Percentiles rank a stretch among this genome's conserved stretches.
Conservation (phyloP, 2,329 filamentous ascomycete species). For the Bipolaris oryzae region DNA sequence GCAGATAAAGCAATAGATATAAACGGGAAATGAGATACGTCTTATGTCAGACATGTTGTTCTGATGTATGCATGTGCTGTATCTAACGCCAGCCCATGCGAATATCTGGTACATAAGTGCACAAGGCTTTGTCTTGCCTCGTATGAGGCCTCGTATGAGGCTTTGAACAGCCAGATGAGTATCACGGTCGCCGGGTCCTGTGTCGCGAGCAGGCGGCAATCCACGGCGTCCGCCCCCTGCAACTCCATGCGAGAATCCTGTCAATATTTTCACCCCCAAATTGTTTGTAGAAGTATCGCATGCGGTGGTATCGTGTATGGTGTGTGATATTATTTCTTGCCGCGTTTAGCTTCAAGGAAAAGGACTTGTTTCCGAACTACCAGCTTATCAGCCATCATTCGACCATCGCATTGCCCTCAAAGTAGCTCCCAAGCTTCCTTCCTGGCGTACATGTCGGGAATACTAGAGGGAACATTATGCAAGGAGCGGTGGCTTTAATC, state of each 20-base stretch:
- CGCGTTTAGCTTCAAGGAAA: constrained; percentile 91
- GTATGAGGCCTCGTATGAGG: neutral
- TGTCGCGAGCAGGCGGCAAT: neutral
- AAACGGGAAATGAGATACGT: neutral
- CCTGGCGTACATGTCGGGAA: too few relatives aligned
- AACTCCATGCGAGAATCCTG: neutral
- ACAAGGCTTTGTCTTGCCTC: constrained; percentile 15
- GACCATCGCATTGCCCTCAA: neutral
- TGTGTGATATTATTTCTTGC: constrained; percentile 55
- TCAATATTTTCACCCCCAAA: too few relatives aligned
- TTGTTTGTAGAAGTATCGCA: neutral
- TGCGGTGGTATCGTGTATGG: neutral
- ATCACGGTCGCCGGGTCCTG: neutral
- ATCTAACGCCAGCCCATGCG: constrained; percentile 37
- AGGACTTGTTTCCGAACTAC: constrained; percentile 92
- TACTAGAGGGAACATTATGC: too few relatives aligned
- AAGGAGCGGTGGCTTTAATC: neutral
- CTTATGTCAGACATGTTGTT: constrained; percentile 2
- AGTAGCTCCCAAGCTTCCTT: neutral
- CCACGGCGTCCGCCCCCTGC: neutral
- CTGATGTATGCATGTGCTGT: constrained; percentile 9
- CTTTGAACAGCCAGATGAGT: neutral
- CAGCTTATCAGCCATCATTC: constrained; percentile 22
- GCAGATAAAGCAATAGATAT: neutral
- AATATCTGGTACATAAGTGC: constrained; percentile 34